A percentile compares a stretch with the other conserved stretches of the same genome.
These are phyloP conservation scores for Haplographium delicatum DNA, from an alignment of 495 filamentous ascomycete species.

Conservation along the genomic window DNA sequence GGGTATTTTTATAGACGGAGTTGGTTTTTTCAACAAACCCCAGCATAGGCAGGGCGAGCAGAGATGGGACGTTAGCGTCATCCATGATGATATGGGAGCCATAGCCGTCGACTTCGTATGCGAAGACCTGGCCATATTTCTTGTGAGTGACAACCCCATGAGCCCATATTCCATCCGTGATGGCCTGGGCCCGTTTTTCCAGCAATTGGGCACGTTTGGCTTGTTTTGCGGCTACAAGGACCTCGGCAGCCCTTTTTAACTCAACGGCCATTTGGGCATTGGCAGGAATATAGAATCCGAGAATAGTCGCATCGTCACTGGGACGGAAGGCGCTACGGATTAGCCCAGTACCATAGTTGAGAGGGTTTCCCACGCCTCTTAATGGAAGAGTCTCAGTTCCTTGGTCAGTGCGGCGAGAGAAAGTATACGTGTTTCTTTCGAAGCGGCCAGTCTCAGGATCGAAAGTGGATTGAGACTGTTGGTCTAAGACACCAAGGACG, in stretches of 20 bases:
- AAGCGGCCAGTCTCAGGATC: slow-evolving; percentile 56
- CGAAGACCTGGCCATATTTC: slow-evolving; percentile 84
- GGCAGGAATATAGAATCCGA: slow-evolving; percentile 92
- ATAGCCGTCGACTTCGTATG: slow-evolving; percentile 95
- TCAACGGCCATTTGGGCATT: slow-evolving; percentile 96
- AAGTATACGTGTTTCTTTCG: slow-evolving; percentile 74
- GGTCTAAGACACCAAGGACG: slow-evolving; percentile 65
- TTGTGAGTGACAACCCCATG: slow-evolving; percentile 85
- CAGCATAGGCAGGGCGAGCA: slow-evolving; percentile 80
- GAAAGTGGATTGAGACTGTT: slow-evolving; percentile 79
- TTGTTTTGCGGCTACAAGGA: slow-evolving; percentile 55
- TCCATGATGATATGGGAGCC: slow-evolving; percentile 92
- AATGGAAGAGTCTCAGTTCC: slow-evolving; percentile 91
- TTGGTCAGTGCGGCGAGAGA: slow-evolving; percentile 69
- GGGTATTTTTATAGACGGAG: slow-evolving; percentile 77
- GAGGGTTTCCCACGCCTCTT: slow-evolving; percentile 79
- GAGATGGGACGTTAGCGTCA: slow-evolving; percentile 90
- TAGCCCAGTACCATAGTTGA: slow-evolving; percentile 78
- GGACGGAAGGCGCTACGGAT: slow-evolving; percentile 91
- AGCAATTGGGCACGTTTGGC: slow-evolving; percentile 47
- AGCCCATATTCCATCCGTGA: slow-evolving; percentile 75
- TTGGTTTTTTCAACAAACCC: slow-evolving; percentile 71
- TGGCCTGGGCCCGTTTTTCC: slow-evolving; percentile 56
- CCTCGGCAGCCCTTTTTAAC: slow-evolving; percentile 66
- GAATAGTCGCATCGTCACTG: slow-evolving; percentile 94